These are phyloP conservation scores for Rhizophagus sp. DNA, from an alignment of 192 early-diverging fungal genomes.

Conservation along the genomic window DNA sequence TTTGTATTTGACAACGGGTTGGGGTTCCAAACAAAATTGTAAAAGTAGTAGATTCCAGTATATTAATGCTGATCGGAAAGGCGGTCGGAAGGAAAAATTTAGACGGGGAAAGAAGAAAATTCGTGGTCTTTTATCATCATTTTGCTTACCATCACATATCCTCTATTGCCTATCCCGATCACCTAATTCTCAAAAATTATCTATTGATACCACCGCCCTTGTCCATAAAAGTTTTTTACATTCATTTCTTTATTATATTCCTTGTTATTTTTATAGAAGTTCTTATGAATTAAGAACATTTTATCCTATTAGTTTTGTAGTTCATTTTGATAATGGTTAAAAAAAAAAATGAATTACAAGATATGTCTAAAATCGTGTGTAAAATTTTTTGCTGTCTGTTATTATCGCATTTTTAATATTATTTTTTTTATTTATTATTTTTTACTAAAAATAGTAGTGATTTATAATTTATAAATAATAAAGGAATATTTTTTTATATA, in stretches of 20 bases:
- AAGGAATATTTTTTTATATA: no score
- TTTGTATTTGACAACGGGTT: not conserved
- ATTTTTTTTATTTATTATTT: no score
- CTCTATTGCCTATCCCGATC: not conserved
- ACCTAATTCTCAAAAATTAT: not conserved
- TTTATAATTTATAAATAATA: no score
- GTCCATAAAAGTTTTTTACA: not conserved
- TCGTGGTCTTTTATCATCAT: not conserved
- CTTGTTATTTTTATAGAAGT: not conserved
- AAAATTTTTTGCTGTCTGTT: no score
- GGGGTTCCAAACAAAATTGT: not conserved
- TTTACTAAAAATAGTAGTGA: no score
- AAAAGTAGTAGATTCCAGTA: not conserved
- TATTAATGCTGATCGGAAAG: not conserved
- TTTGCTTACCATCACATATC: not conserved
- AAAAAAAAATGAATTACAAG: not conserved
- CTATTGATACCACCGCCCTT: not conserved
- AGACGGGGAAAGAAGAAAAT: not conserved
- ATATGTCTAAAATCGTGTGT: not conserved
- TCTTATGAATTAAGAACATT: not conserved
- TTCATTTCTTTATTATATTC: slow-evolving; percentile 1
- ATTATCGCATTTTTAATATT: no score
- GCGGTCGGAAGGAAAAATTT: not conserved
- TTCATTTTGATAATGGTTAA: slow-evolving; percentile 1
- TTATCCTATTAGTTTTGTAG: not conserved